Percentiles rank a stretch among this genome's conserved stretches.
These are phyloP conservation scores for Pleomassaria siparia DNA, from an alignment of 2,329 filamentous ascomycete genomes.

Conservation along the genomic window DNA sequence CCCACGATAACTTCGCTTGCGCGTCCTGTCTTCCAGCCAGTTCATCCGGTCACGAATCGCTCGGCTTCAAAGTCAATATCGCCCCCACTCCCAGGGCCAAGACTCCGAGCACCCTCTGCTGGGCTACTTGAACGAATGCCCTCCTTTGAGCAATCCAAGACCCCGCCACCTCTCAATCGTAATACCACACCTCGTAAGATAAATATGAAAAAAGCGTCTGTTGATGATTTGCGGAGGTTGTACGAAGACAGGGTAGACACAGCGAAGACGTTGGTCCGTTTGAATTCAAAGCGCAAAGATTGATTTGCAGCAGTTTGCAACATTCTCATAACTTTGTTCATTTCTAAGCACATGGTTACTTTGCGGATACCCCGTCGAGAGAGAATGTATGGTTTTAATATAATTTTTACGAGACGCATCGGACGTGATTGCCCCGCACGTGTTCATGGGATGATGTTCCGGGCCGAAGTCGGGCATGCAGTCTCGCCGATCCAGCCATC, in stretches of 20 bases:
- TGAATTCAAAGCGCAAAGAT: constrained; percentile 13
- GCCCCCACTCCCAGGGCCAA: constrained; percentile 31
- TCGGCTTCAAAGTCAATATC: constrained; percentile 32
- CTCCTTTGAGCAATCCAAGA: constrained; percentile 42
- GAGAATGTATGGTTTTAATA: neutral
- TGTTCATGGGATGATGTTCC: neutral
- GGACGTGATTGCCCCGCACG: neutral
- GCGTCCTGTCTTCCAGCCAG: constrained; percentile 33
- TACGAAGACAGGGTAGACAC: constrained; percentile 52
- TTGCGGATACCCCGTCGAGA: constrained; percentile 2
- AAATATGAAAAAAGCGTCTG: constrained; percentile 48
- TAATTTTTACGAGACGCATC: neutral
- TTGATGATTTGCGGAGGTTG: constrained; percentile 50
- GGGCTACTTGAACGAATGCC: constrained; percentile 51
- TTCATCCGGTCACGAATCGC: constrained; percentile 25
- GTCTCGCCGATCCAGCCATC: neutral
- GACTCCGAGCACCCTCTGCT: constrained; percentile 42
- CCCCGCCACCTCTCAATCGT: constrained; percentile 12
- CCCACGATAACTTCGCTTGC: constrained; percentile 42
- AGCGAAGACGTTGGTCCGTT: constrained; percentile 35
- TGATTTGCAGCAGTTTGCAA: neutral
- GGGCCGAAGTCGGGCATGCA: constrained; percentile 1
- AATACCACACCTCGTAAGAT: constrained; percentile 37
- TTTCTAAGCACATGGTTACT: neutral
- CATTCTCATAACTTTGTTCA: neutral